Evolutionary conservation across 2,329 filamentous ascomycete species (phyloP).

Genomic region (Nigrospora sphaerica): DNA sequence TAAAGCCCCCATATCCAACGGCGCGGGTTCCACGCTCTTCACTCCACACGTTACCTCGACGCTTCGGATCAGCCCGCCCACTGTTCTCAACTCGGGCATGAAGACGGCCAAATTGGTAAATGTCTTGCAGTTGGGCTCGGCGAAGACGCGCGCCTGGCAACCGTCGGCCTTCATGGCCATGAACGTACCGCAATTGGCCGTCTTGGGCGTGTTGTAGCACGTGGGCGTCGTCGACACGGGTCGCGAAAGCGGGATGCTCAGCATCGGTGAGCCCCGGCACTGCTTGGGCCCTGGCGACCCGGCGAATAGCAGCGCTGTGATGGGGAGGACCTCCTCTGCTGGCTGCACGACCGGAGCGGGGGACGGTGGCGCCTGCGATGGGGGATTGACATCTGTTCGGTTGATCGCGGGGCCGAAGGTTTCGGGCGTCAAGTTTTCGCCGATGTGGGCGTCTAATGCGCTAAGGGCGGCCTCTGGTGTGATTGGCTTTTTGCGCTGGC

Average conservation of each 20-base stretch:
- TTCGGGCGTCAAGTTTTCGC: constrained; percentile 12
- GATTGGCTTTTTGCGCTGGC: constrained; percentile 3
- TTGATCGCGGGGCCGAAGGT: constrained; percentile 6
- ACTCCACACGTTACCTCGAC: constrained; percentile 27
- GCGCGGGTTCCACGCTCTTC: constrained; percentile 13
- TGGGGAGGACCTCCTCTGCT: constrained; percentile 31
- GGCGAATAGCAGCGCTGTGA: constrained; percentile 37
- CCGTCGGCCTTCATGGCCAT: constrained; percentile 28
- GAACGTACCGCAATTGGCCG: constrained; percentile 27
- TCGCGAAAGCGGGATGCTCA: constrained; percentile 18
- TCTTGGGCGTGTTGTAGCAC: constrained; percentile 25
- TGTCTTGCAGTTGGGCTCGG: constrained; percentile 22
- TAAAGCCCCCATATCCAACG: constrained; percentile 11
- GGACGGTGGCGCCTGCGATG: constrained; percentile 18
- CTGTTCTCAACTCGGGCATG: constrained; percentile 21
- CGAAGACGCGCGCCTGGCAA: constrained; percentile 28
- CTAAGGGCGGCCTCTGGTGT: constrained; percentile 8
- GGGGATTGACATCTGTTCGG: constrained; percentile 2
- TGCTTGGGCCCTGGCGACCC: constrained; percentile 25
- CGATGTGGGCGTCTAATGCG: constrained; percentile 6
- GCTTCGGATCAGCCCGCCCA: constrained; percentile 27
- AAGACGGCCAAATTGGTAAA: constrained; percentile 30
- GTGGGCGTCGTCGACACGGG: constrained; percentile 15
- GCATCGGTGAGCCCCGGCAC: constrained; percentile 24
- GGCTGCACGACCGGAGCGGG: constrained; percentile 24